phyloP scores from a whole-genome alignment of 306 rosid genomes.

The Alnus rubra region DNA sequence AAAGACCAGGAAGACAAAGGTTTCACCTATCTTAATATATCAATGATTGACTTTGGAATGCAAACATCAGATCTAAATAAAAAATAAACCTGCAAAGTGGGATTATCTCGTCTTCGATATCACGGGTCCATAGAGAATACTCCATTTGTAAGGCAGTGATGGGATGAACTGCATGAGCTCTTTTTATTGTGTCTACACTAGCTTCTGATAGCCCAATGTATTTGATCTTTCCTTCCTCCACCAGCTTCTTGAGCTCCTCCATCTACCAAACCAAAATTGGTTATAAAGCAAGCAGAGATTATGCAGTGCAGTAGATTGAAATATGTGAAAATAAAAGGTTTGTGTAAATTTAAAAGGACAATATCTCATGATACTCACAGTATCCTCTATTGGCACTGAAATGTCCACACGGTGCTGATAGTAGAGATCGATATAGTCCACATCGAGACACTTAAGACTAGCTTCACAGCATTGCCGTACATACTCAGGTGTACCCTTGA shows the following conservation, averaged over 20 bases:
- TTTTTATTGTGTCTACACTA: slow-evolving; percentile 57
- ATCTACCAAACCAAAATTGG: slow-evolving; percentile 33
- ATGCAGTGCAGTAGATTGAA: not conserved
- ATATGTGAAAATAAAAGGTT: not conserved
- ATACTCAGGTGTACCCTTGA: slow-evolving; percentile 61
- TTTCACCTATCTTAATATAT: not conserved
- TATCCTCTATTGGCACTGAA: slow-evolving; percentile 71
- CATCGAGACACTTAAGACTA: slow-evolving; percentile 55
- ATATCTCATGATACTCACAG: slow-evolving; percentile 41
- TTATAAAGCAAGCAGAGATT: slow-evolving; percentile 17
- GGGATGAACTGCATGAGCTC: slow-evolving; percentile 74
- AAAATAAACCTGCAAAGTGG: slow-evolving; percentile 62
- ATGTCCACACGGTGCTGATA: slow-evolving; percentile 65
- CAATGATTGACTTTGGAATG: not conserved
- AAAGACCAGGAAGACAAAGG: slow-evolving; percentile 6
- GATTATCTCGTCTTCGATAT: slow-evolving; percentile 60
- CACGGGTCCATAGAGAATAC: slow-evolving; percentile 65
- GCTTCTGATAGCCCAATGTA: slow-evolving; percentile 66
- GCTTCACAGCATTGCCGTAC: slow-evolving; percentile 69
- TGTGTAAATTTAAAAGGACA: not conserved
- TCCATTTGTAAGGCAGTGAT: slow-evolving; percentile 80
- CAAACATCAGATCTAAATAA: not conserved
- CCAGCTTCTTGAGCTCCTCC: slow-evolving; percentile 63
- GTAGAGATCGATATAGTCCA: slow-evolving; percentile 55
- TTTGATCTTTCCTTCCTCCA: slow-evolving; percentile 64